Base-by-base conservation (phyloP, 805 yeast species). In the Yarrowia osloensis region DNA sequence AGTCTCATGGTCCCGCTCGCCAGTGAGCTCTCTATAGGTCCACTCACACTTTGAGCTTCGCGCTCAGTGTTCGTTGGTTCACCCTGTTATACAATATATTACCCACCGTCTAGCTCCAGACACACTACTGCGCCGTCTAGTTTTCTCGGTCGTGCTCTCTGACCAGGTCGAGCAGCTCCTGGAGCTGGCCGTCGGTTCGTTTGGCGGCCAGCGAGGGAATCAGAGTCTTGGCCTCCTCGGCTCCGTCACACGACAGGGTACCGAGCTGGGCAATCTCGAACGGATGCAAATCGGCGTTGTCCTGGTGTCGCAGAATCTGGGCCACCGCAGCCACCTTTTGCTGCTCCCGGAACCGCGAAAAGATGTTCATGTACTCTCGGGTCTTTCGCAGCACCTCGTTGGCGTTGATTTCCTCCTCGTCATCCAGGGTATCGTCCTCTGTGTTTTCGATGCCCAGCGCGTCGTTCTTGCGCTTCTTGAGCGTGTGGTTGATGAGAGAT, bases 301-400 rank as follows among this genome's bases (percentile, higher is more conserved):
- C 96, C 59, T 88, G 86, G 29, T 88, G 80, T 69, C 86, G 87
- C 74, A 95, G 81, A 70, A 95, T 80, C 71, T 89, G 90, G 75
- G 94, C 98, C 22, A 92, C 98, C 0, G 98, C 97, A 68, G 91
- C 88, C 37, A 95, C 93, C 0, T 98, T 91, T 69, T 93, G 93
- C 44, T 91, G 89, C 76, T 92, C 97, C 78, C 91, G 88, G 78
- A 94, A 95, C 72, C 98, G 83, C 3, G 97, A 88, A 79, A 95
- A 95, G 59, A 85, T 86, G 1, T 94, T 83, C 69, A 95, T 81
- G 75, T 91, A 91, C 75, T 91, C 95, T 76, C 94, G 84, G 0
- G 98, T 91, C 77, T 95, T 94, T 76, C 94, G 91, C 77, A 95
- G 82, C 67, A 93, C 95, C 75, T 92, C 76, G 61, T 70, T 71